These are phyloP conservation scores for Fusarium sulawesiense DNA, from an alignment of 2,329 filamentous ascomycete species.

Conservation along the genomic window DNA sequence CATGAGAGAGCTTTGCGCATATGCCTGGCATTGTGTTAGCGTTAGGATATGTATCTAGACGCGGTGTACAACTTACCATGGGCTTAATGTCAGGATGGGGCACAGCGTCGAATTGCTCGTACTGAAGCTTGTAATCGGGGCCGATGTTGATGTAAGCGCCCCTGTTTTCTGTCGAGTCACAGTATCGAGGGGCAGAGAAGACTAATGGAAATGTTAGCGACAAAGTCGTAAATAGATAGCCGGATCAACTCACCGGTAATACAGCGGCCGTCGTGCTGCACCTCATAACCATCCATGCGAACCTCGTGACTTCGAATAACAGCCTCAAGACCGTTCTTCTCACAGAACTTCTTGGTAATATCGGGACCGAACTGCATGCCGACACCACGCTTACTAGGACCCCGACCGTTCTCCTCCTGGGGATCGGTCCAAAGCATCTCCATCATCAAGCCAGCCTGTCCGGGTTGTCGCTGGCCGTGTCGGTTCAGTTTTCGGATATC, in stretches of 20 bases:
- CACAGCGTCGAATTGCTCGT: constrained; percentile 94
- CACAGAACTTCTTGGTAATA: constrained; percentile 95
- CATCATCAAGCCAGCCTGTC: constrained; percentile 98
- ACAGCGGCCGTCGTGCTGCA: constrained; percentile 94
- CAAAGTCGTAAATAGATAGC: not conserved
- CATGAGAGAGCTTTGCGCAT: constrained; percentile 85
- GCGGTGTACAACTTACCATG: constrained; percentile 71
- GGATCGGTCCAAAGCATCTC: constrained; percentile 99
- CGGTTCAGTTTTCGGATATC: constrained; percentile 94
- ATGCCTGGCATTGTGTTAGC: constrained; percentile 67
- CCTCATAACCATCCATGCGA: constrained; percentile 98
- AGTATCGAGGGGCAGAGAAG: constrained; percentile 97
- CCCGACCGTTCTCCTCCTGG: constrained; percentile 84
- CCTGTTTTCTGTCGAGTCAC: constrained; percentile 97
- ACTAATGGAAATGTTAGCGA: constrained; percentile 62
- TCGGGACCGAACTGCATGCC: constrained; percentile 97
- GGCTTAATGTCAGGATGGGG: constrained; percentile 95
- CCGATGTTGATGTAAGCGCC: constrained; percentile 98
- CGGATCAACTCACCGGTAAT: constrained; percentile 77
- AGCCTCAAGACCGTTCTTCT: constrained; percentile 92
- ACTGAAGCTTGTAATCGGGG: constrained; percentile 89
- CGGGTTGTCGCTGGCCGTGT: constrained; percentile 90
- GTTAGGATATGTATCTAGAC: not conserved
- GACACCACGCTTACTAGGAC: constrained; percentile 95
- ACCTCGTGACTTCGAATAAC: constrained; percentile 98